Conservation (phyloP, 2,329 filamentous ascomycete genomes). For the Talaromyces sp. region DNA sequence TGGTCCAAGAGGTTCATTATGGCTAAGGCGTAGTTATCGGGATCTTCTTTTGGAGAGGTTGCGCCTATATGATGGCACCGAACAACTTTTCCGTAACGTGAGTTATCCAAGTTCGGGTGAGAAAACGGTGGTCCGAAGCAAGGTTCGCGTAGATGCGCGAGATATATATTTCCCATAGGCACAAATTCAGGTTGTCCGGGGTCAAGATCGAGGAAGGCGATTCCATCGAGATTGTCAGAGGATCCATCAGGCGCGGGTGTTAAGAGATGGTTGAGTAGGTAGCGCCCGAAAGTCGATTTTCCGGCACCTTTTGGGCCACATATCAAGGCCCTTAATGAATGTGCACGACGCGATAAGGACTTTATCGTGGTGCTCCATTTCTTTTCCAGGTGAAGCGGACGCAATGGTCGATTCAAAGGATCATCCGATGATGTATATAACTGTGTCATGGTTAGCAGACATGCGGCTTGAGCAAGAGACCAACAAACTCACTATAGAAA, state of each 20-base stretch:
- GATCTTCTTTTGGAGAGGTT: conserved; percentile 53
- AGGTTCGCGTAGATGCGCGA: conserved; percentile 50
- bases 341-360: conserved; percentile 40
- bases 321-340: conserved; percentile 44
- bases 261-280: conserved; percentile 55
- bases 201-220: conserved; percentile 58
- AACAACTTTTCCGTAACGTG: conserved; percentile 38
- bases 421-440: conserved; percentile 43
- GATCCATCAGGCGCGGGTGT: conserved; percentile 35
- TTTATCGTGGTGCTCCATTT: conserved; percentile 46
- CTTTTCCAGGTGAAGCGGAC: conserved; percentile 42
- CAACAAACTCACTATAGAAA: conserved; percentile 38
- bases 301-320: conserved; percentile 56
- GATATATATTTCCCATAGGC: conserved; percentile 57
- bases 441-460: conserved; percentile 22
- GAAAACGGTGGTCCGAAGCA: conserved; percentile 57
- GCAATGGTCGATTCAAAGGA: conserved; percentile 38
- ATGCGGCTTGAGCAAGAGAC: not conserved
- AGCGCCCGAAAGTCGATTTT: conserved; percentile 58
- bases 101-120: conserved; percentile 43
- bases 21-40: conserved; percentile 54
- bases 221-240: conserved; percentile 35
- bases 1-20: conserved; percentile 51
- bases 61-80: conserved; percentile 54
- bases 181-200: conserved; percentile 58